Percentiles rank a stretch among this genome's conserved stretches.
Evolutionary conservation across 1,139 yeast species (phyloP).

Genomic region (Hansenula sp.): DNA sequence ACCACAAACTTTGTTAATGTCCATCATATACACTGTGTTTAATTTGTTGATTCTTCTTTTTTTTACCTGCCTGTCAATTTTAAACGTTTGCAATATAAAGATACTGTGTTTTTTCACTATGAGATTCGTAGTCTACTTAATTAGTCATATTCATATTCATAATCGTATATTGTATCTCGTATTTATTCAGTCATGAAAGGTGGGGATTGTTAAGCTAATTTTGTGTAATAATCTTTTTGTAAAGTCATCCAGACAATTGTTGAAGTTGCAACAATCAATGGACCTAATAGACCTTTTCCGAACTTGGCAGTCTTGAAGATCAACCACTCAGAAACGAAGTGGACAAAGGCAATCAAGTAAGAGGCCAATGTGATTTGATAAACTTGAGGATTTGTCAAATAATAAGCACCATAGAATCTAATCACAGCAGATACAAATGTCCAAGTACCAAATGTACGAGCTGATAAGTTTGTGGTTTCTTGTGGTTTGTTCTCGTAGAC

Average conservation of each 20-base stretch:
- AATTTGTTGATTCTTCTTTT: neutral
- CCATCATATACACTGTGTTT: neutral
- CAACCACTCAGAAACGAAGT: constrained; percentile 82
- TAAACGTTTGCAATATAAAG: neutral
- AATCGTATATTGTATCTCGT: neutral
- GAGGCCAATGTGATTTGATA: constrained; percentile 79
- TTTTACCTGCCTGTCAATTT: neutral
- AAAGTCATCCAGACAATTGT: constrained; percentile 59
- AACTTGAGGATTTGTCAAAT: constrained; percentile 62
- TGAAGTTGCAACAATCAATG: constrained; percentile 62
- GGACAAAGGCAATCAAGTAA: constrained; percentile 79
- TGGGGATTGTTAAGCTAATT: constrained; percentile 29
- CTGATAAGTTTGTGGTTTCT: constrained; percentile 73
- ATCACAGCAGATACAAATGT: constrained; percentile 82
- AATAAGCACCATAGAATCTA: constrained; percentile 83
- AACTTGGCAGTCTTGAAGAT: constrained; percentile 73
- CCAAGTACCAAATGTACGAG: constrained; percentile 98
- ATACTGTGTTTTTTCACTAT: neutral
- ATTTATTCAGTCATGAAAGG: too few relatives aligned
- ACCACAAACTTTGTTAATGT: neutral
- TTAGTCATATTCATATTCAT: too few relatives aligned
- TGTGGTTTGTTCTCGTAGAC: constrained; percentile 71
- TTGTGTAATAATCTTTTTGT: constrained; percentile 48
- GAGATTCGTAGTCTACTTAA: too few relatives aligned
- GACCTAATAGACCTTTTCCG: constrained; percentile 89